Evolutionary conservation across 75 land plant species (phyloP), one percentile per base, ranked within the genome.

Genomic region (Pseudotsuga menziesii): DNA sequence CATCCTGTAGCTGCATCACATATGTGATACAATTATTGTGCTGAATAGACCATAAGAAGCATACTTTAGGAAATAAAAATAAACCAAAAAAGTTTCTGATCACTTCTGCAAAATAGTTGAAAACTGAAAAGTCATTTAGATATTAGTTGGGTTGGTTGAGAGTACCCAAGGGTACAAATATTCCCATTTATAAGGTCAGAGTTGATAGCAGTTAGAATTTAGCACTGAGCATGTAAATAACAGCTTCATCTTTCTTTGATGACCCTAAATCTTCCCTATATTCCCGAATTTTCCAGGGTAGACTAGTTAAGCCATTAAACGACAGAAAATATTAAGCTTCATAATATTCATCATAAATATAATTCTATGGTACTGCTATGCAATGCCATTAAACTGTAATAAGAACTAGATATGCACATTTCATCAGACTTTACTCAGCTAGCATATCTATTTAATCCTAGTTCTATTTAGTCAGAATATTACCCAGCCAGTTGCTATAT

Each of bases 21-120:
- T 8, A 48, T 48, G 52, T 48, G 9, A 11, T 48, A 48, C 52
- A 8, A 8, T 48, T 48, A 48, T 48, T 48, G 52, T 48, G 52
- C 9, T 48, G 9, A 48, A 48, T 8, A 48, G 9, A 9, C 11
- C 52, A 8, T 48, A 48, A 48, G 52, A 48, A 48, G 52, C 52
- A 9, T 48, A 48, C 52, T 48, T 48, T 48, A 48, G 9, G 9
- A 48, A 48, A 48, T 39, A 57, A 57, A 58, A 16, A 58, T 4
- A 9, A 19, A 58, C 9, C n/a, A 58, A 12, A 19, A 57, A 17
- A 58, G 6, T 20, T 58, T 41, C 52, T 4, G 8, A 69, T n/a
- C 72, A 69, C 41, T 67, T 36, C 41, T 41, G 3, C 6, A n/a
- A 69, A 69, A 69, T 69, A 69, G 41, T n/a, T 41, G 20, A 67